These are phyloP conservation scores for Silybum marianum DNA, from an alignment of 129 eudicot genomes.

Conservation along the genomic window DNA sequence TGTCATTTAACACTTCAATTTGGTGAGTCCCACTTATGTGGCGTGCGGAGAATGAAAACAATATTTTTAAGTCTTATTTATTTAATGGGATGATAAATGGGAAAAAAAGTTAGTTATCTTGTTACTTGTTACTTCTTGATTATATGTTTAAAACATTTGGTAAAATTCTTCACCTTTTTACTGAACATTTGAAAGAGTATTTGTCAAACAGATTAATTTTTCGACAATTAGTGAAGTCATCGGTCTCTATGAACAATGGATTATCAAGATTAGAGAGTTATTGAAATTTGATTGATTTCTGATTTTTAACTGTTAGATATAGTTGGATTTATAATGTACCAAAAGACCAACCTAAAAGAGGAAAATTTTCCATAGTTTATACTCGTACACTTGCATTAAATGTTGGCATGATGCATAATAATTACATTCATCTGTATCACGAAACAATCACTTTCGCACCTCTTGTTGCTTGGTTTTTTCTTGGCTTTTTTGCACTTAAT, in stretches of 20 bases:
- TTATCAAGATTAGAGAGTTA: background rate
- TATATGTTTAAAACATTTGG: background rate
- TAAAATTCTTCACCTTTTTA: background rate
- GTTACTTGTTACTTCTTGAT: background rate
- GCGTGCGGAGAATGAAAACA: conserved; percentile 1
- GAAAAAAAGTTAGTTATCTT: background rate
- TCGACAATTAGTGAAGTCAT: background rate
- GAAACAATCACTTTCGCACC: background rate
- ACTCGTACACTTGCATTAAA: background rate
- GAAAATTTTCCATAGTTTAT: background rate
- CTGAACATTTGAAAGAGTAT: background rate
- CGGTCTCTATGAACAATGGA: background rate
- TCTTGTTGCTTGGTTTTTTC: background rate
- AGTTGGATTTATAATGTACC: background rate
- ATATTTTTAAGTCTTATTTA: background rate
- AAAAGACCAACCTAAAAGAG: background rate
- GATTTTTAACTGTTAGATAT: background rate
- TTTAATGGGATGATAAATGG: conserved; percentile 1
- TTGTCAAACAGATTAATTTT: background rate
- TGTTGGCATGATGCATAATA: background rate
- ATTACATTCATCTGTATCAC: background rate
- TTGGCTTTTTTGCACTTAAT: background rate
- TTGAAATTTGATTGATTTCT: background rate
- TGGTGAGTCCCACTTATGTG: conserved; percentile 21
- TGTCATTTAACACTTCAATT: background rate